Percentiles rank a stretch among this genome's conserved stretches.
phyloP scores from a whole-genome alignment of 345 rosid species.

The Euphorbia peplus region DNA sequence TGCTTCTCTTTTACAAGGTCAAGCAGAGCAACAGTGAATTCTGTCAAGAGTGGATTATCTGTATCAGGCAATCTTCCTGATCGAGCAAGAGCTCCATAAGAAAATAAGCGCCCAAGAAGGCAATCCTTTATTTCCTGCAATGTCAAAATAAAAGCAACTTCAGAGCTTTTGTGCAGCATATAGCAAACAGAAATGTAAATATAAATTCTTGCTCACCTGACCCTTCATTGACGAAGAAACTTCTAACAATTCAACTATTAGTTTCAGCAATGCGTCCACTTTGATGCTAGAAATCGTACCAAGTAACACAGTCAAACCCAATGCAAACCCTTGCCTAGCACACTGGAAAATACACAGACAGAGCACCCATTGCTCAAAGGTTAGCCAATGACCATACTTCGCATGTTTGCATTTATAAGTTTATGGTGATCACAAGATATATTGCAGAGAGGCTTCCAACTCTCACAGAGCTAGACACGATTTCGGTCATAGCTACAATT shows the following conservation, averaged over 20 bases:
- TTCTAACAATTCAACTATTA: slow-evolving; percentile 61
- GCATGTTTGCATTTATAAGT: slow-evolving; percentile 2
- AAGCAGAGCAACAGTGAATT: slow-evolving; percentile 54
- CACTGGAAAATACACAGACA: slow-evolving; percentile 47
- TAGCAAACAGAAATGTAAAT: not conserved
- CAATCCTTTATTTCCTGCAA: slow-evolving; percentile 84
- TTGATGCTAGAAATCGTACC: slow-evolving; percentile 53
- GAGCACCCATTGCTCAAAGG: not conserved
- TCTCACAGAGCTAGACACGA: not conserved
- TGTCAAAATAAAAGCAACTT: slow-evolving; percentile 16
- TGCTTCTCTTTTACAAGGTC: slow-evolving; percentile 72
- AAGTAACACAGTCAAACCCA: slow-evolving; percentile 67
- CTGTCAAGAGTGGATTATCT: slow-evolving; percentile 50
- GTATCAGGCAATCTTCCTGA: slow-evolving; percentile 72
- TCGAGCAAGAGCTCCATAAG: slow-evolving; percentile 78
- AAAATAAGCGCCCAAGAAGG: slow-evolving; percentile 83
- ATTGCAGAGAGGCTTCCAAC: not conserved
- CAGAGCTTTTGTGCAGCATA: slow-evolving; percentile 3
- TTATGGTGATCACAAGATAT: not conserved
- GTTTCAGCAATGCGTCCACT: slow-evolving; percentile 67
- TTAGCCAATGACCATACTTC: slow-evolving; percentile 3
- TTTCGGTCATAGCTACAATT: not conserved
- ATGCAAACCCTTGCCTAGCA: slow-evolving; percentile 94
- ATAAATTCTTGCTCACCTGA: slow-evolving; percentile 51
- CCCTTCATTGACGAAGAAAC: slow-evolving; percentile 93